A percentile compares a stretch with the other conserved stretches of the same genome.
phyloP scores from a whole-genome alignment of 805 yeast genomes.

The Saturnispora quitensis region DNA sequence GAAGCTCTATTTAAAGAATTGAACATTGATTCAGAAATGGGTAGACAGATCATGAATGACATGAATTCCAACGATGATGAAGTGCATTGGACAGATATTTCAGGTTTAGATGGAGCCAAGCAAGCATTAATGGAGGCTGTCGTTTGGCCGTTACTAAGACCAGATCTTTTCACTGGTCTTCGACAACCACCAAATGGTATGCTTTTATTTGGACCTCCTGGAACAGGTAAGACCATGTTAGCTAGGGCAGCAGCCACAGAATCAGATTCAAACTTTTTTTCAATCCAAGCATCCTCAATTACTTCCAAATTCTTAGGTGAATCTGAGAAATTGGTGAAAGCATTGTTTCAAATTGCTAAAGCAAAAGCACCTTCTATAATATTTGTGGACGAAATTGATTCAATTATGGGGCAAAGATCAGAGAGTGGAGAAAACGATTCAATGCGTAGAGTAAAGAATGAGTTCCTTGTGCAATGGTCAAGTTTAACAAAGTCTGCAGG shows the following conservation, averaged over 20 bases:
- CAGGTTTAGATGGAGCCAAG: slow-evolving; percentile 86
- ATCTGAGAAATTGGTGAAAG: slow-evolving; percentile 85
- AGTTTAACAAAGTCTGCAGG: slow-evolving; percentile 84
- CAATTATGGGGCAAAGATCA: slow-evolving; percentile 68
- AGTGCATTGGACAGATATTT: slow-evolving; percentile 91
- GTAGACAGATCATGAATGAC: slow-evolving; percentile 55
- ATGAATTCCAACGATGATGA: slow-evolving; percentile 85
- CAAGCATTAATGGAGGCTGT: slow-evolving; percentile 87
- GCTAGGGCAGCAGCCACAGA: slow-evolving; percentile 96
- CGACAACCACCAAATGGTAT: slow-evolving; percentile 96
- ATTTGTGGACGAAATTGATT: slow-evolving; percentile 94
- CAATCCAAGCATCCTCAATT: slow-evolving; percentile 82
- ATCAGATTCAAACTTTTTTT: slow-evolving; percentile 84
- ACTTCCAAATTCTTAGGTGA: slow-evolving; percentile 88
- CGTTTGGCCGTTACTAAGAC: slow-evolving; percentile 89
- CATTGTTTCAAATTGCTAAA: slow-evolving; percentile 75
- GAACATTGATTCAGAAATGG: slow-evolving; percentile 4
- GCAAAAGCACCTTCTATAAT: slow-evolving; percentile 87
- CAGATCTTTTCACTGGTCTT: slow-evolving; percentile 82
- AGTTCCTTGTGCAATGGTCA: slow-evolving; percentile 91
- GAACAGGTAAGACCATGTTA: slow-evolving; percentile 97
- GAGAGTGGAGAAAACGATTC: slow-evolving; percentile 74
- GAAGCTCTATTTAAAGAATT: slow-evolving; percentile 33
- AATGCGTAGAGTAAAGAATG: slow-evolving; percentile 82
- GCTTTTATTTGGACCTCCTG: slow-evolving; percentile 95